A percentile compares a stretch with the other conserved stretches of the same genome.
Conservation (phyloP, 129 eudicot genomes). For the Heracleum sosnowskyi region DNA sequence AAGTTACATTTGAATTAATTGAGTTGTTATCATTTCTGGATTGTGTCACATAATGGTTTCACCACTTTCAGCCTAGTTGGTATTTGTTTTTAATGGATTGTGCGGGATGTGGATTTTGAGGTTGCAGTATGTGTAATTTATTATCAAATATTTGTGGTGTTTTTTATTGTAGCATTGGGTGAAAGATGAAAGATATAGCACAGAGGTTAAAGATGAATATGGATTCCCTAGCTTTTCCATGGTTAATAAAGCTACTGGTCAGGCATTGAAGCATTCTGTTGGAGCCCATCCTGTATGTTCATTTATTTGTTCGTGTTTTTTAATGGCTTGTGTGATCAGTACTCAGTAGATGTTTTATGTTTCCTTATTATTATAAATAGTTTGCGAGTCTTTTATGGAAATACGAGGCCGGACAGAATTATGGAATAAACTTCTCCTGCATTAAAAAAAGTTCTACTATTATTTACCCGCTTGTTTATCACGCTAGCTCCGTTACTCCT, state of each 20-base stretch:
- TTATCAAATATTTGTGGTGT: neutral
- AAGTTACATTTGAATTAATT: no score
- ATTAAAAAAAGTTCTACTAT: neutral
- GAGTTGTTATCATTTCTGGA: no score
- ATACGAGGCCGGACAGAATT: neutral
- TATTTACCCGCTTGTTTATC: no score
- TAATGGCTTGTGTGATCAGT: no score
- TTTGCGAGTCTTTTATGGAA: neutral
- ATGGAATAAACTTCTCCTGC: neutral
- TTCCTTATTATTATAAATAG: neutral
- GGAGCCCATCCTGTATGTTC: constrained; percentile 72
- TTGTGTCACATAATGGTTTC: neutral
- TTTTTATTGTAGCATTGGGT: constrained; percentile 65
- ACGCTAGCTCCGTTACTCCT: no score
- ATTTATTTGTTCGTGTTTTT: no score
- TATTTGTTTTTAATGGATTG: neutral
- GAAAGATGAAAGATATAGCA: constrained; percentile 67
- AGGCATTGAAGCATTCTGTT: constrained; percentile 64
- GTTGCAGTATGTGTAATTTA: neutral
- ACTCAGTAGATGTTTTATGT: neutral
- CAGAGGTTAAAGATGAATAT: constrained; percentile 75
- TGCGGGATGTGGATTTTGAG: neutral
- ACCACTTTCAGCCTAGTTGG: neutral
- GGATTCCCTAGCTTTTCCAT: constrained; percentile 70
- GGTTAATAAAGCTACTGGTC: constrained; percentile 80